Evolutionary conservation across 495 filamentous ascomycete genomes (phyloP), one percentile per base, ranked within the genome.

Genomic region (Viridothelium virens): DNA sequence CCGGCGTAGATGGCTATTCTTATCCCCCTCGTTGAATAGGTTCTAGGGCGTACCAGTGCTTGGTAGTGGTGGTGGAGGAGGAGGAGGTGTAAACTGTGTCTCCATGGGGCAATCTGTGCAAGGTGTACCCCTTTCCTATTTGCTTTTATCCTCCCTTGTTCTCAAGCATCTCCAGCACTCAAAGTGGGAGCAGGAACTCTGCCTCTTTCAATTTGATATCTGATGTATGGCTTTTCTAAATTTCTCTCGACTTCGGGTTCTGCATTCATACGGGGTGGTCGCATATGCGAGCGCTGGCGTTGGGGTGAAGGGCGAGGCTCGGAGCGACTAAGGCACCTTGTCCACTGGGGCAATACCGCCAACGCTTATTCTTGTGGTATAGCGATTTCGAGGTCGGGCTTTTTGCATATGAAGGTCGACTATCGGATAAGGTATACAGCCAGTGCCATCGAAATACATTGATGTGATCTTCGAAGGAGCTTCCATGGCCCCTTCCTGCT

Each of bases 401-500:
- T 25, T 25, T 25, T 25, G 25, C 25, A 25, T 25, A 25, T 25
- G 25, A 25, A 25, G 25, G 25, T 25, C 25, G 25, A 25, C 25
- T 25, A 25, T 25, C 25, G 25, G 25, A 25, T 25, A 25, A 25
- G 25, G 25, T 25, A 25, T 25, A 25, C 25, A 25, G 25, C 25
- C n/a, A 36, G 31, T 36, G 53, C 53, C 25, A 36, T 7, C 36
- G 31, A 33, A 34, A 59, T 59, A 36, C 6, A 59, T 7, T 59
- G 53, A 3, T 59, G 18, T 59, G 11, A 33, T 34, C 7, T 59
- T 59, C 18, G 33, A 18, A n/a, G 14, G 18, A 31, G 53, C 25
- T 31, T 59, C 53, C 14, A 18, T 18, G 14, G 53, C 53, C 36
- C 53, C 36, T 18, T 31, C 10, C 10, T 59, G 53, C 9, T 74